phyloP scores from a whole-genome alignment of 108 stramenopile species.

The Epithemia pelagica region DNA sequence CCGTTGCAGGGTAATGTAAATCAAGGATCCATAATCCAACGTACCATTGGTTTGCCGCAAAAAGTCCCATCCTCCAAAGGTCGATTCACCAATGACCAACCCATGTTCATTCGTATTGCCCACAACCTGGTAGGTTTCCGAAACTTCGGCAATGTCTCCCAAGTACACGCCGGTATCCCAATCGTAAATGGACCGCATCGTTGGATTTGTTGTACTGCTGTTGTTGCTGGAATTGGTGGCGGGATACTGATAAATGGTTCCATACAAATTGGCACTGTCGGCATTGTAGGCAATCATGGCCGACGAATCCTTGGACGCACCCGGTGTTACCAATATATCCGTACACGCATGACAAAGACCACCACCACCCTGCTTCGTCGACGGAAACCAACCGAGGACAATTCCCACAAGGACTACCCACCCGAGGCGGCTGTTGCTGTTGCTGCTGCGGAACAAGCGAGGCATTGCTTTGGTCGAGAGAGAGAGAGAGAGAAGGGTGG shows the following conservation, averaged over 20 bases:
- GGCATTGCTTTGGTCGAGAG: too few relatives aligned
- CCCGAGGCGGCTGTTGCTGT: too few relatives aligned
- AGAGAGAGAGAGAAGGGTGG: too few relatives aligned
- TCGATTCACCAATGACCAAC: slow-evolving; percentile 69
- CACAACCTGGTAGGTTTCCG: slow-evolving; percentile 61
- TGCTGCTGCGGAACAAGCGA: too few relatives aligned
- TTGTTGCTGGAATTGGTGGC: slow-evolving; percentile 10
- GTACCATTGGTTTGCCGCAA: slow-evolving; percentile 40
- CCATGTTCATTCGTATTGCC: slow-evolving; percentile 69
- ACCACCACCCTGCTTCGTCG: too few relatives aligned
- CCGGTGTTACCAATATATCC: slow-evolving; percentile 57
- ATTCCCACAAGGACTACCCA: too few relatives aligned
- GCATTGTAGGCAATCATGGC: slow-evolving; percentile 69
- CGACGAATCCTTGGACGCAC: slow-evolving; percentile 42
- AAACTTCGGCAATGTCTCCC: slow-evolving; percentile 48
- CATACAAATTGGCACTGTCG: slow-evolving; percentile 21
- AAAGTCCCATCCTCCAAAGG: slow-evolving; percentile 57
- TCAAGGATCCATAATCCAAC: slow-evolving; percentile 72
- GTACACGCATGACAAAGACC: too few relatives aligned
- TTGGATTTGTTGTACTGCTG: background rate
- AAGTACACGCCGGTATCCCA: slow-evolving; percentile 65
- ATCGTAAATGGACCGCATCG: slow-evolving; percentile 33
- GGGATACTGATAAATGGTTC: slow-evolving; percentile 56
- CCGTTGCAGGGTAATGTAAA: slow-evolving; percentile 66
- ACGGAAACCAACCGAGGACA: too few relatives aligned